phyloP scores from a whole-genome alignment of 441 rosid species.

The Arabidopsis hybrid region DNA sequence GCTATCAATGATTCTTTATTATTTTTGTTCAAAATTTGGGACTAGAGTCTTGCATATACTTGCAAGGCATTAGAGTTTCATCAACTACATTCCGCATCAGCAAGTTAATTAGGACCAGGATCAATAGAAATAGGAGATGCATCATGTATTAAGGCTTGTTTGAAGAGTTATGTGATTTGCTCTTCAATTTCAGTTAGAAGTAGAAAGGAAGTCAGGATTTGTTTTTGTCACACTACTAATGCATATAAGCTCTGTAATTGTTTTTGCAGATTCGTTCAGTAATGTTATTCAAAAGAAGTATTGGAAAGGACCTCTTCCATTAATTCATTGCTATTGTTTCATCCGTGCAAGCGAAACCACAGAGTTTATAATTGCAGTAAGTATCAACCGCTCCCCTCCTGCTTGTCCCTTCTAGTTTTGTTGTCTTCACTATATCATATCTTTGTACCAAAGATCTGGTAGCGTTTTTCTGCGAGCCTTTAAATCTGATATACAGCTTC shows the following conservation, averaged over 20 bases:
- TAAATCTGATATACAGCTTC: constrained; percentile 19
- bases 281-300: constrained; percentile 58
- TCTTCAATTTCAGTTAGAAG: no score
- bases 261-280: constrained; percentile 69
- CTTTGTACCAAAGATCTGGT: constrained; percentile 13
- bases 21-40: neutral
- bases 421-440: constrained; percentile 3
- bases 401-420: constrained; percentile 3
- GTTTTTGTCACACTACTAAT: no score
- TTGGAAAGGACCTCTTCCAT: constrained; percentile 83
- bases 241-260: constrained; percentile 13
- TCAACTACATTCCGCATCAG: neutral
- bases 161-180: neutral
- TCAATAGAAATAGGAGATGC: constrained; percentile 2
- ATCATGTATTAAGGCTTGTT: neutral
- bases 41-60: neutral
- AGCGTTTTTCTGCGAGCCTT: neutral
- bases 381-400: constrained; percentile 28
- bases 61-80: neutral
- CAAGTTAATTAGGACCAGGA: constrained; percentile 5
- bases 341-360: constrained; percentile 75
- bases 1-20: neutral
- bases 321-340: constrained; percentile 91
- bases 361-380: constrained; percentile 67
- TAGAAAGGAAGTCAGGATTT: no score